phyloP scores from a whole-genome alignment of 1,139 yeast species.

The Taphrina deformans region DNA sequence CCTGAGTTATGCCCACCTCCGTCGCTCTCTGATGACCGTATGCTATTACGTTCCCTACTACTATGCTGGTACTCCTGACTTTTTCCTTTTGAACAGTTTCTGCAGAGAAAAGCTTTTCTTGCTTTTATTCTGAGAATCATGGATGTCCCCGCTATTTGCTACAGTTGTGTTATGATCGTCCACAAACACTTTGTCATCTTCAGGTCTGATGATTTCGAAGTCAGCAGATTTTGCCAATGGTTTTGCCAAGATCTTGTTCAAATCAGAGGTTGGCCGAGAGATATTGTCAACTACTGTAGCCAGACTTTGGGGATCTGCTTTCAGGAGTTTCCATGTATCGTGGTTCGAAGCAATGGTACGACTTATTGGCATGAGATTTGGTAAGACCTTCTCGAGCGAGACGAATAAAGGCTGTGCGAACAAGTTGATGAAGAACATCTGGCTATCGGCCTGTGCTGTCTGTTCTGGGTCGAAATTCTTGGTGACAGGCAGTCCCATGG shows the following conservation, averaged over 20 bases:
- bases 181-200: neutral
- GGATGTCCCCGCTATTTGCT: too few relatives aligned
- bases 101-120: conserved; percentile 8
- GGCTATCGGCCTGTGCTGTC: conserved; percentile 67
- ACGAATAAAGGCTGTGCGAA: conserved; percentile 77
- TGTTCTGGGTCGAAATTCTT: conserved; percentile 42
- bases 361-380: conserved; percentile 39
- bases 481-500: conserved; percentile 40
- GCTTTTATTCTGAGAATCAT: neutral
- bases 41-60: neutral
- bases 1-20: neutral
- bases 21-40: neutral
- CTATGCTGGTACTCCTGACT: neutral
- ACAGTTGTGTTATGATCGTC: neutral
- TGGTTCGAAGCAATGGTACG: conserved; percentile 3
- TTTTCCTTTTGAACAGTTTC: neutral
- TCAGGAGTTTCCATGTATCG: conserved; percentile 8
- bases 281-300: too few relatives aligned
- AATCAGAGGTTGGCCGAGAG: neutral
- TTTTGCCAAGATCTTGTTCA: neutral
- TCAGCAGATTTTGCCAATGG: neutral
- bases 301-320: neutral
- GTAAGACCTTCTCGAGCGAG: conserved; percentile 55
- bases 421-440: conserved; percentile 75
- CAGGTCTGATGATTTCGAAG: neutral